phyloP scores from a whole-genome alignment of 2,329 filamentous ascomycete species.

The Hypoxylon sp. region DNA sequence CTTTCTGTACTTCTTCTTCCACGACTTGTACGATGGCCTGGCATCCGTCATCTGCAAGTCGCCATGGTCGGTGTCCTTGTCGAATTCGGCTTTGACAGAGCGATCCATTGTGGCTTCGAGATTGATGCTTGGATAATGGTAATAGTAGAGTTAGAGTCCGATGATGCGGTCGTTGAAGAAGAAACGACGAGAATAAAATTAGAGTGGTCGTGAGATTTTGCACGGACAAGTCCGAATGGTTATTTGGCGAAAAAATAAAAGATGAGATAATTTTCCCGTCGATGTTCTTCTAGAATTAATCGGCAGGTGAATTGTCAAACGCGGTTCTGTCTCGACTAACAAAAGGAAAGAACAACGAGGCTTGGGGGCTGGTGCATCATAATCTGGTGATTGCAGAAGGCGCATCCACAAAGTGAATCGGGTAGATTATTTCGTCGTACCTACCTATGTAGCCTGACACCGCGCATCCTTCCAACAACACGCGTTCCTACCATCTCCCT shows the following conservation, averaged over 20 bases:
- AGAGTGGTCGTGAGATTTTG: conserved; percentile 1
- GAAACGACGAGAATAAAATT: conserved; percentile 17
- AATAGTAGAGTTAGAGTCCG: background rate
- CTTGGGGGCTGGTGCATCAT: conserved; percentile 9
- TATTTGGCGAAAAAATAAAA: conserved; percentile 6
- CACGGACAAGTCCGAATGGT: conserved; percentile 6
- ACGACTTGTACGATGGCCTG: conserved; percentile 74
- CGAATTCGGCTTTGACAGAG: conserved; percentile 51
- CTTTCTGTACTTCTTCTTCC: conserved; percentile 96
- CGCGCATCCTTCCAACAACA: conserved; percentile 39
- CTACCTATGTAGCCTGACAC: conserved; percentile 17
- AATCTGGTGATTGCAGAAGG: conserved; percentile 14
- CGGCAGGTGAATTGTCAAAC: conserved; percentile 20
- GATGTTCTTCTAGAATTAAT: conserved; percentile 5
- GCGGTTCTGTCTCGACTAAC: conserved; percentile 8
- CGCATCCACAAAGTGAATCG: conserved; percentile 13
- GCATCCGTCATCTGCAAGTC: conserved; percentile 58
- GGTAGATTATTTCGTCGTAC: conserved; percentile 16
- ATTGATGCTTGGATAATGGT: background rate
- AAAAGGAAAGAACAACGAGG: conserved; percentile 20
- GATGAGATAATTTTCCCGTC: conserved; percentile 16
- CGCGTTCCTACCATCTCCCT: conserved; percentile 36
- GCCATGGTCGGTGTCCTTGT: conserved; percentile 55
- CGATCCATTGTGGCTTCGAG: conserved; percentile 47
- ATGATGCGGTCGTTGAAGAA: background rate